These are phyloP conservation scores for Cercospora sp. DNA, from an alignment of 2,329 filamentous ascomycete genomes.

Conservation along the genomic window DNA sequence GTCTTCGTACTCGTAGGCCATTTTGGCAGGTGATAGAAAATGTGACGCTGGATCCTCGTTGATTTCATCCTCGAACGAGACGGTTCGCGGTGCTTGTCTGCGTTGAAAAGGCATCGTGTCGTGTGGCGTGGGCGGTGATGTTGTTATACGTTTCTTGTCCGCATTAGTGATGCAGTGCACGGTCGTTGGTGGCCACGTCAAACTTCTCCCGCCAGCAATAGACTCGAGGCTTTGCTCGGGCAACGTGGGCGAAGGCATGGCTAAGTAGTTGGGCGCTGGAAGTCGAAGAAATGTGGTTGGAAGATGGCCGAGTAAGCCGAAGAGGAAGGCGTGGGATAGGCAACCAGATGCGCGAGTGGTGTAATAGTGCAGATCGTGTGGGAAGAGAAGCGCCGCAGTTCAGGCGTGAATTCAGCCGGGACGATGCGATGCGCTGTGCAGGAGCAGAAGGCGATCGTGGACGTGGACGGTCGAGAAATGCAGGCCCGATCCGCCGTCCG, in stretches of 20 bases:
- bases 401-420: slow-evolving; percentile 16
- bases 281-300: slow-evolving; percentile 20
- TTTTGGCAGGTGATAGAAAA: slow-evolving; percentile 34
- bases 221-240: slow-evolving; percentile 18
- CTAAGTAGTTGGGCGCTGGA: slow-evolving; percentile 19
- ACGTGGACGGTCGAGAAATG: slow-evolving; percentile 2
- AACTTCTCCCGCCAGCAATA: slow-evolving; percentile 18
- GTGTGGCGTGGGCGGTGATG: slow-evolving; percentile 14
- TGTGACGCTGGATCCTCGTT: slow-evolving; percentile 35
- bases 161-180: slow-evolving; percentile 12
- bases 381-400: slow-evolving; percentile 16
- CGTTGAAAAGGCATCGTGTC: slow-evolving; percentile 18
- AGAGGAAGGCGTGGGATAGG: slow-evolving; percentile 22
- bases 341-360: slow-evolving; percentile 12
- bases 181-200: slow-evolving; percentile 27
- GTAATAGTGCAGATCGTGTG: slow-evolving; percentile 13
- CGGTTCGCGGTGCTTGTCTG: slow-evolving; percentile 1
- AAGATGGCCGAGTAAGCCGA: slow-evolving; percentile 13
- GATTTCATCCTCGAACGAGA: slow-evolving; percentile 33
- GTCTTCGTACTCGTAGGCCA: slow-evolving; percentile 34
- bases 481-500: slow-evolving; percentile 15
- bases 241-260: slow-evolving; percentile 25
- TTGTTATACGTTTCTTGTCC: slow-evolving; percentile 23
- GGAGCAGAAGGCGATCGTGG: slow-evolving; percentile 16
- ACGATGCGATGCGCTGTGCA: slow-evolving; percentile 20